Percentiles rank a stretch among this genome's conserved stretches.
These are phyloP conservation scores for Botrytis pseudocinerea DNA, from an alignment of 2,329 filamentous ascomycete genomes.

Conservation along the genomic window DNA sequence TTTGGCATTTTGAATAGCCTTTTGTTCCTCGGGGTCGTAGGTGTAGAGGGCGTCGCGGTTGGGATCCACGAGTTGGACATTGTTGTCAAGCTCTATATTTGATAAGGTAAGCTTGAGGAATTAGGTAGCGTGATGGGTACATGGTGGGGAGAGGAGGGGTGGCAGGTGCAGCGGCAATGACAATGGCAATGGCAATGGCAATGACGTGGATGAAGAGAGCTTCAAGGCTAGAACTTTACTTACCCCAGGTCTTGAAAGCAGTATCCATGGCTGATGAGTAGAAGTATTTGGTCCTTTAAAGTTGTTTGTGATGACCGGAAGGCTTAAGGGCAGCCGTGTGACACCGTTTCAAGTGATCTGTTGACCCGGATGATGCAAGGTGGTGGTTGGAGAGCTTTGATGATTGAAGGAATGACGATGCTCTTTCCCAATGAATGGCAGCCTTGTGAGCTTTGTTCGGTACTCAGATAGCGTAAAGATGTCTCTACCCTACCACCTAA, in stretches of 20 bases:
- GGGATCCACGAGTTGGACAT: slow-evolving; percentile 78
- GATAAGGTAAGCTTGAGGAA: slow-evolving; percentile 34
- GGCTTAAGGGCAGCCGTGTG: background rate
- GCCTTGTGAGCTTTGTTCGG: slow-evolving; percentile 25
- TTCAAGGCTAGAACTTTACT: slow-evolving; percentile 32
- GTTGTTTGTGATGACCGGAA: background rate
- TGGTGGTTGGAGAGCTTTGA: slow-evolving; percentile 6
- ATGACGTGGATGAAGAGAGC: slow-evolving; percentile 19
- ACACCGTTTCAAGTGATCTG: background rate
- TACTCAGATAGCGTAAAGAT: background rate
- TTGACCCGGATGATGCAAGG: background rate
- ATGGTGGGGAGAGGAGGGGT: background rate
- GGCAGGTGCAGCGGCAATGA: background rate
- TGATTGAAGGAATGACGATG: background rate
- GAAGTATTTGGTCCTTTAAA: background rate
- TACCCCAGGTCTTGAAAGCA: slow-evolving; percentile 63
- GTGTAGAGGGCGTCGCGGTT: slow-evolving; percentile 88
- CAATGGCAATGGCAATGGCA: slow-evolving; percentile 1
- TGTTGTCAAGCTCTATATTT: slow-evolving; percentile 79
- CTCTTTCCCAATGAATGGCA: background rate
- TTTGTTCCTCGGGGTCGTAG: slow-evolving; percentile 71
- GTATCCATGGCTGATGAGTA: slow-evolving; percentile 52
- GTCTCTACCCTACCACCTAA: background rate
- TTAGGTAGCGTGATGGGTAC: background rate
- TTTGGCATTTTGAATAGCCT: slow-evolving; percentile 59